Evolutionary conservation across 2,329 filamentous ascomycete species (phyloP).

Genomic region (Paraphoma chrysanthemicola): DNA sequence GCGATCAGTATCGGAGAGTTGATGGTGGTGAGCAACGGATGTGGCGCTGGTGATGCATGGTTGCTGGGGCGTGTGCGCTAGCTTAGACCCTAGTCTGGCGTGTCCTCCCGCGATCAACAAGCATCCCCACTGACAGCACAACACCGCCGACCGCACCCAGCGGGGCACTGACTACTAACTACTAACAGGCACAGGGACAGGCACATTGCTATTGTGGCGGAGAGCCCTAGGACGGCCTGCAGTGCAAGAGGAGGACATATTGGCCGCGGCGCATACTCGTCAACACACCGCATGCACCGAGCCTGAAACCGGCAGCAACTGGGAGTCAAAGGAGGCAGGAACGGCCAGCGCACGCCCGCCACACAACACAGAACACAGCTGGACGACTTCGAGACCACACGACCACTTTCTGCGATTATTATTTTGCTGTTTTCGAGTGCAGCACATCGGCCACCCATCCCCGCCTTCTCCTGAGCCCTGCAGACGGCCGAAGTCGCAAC

Average conservation of each 20-base stretch:
- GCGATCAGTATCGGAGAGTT: not conserved
- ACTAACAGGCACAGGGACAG: constrained; percentile 42
- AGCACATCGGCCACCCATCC: constrained; percentile 15
- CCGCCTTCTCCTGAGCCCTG: constrained; percentile 34
- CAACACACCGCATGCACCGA: constrained; percentile 25
- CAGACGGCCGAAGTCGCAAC: constrained; percentile 18
- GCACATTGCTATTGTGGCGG: constrained; percentile 14
- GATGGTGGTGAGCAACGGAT: not conserved
- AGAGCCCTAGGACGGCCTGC: constrained; percentile 7
- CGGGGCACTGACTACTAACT: constrained; percentile 43
- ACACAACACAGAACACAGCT: too few relatives aligned
- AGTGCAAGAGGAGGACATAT: constrained; percentile 21
- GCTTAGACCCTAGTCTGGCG: not conserved
- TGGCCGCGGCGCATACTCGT: constrained; percentile 33
- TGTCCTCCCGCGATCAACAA: constrained; percentile 24
- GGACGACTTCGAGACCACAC: too few relatives aligned
- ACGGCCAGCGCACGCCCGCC: constrained; percentile 18
- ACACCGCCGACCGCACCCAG: constrained; percentile 29
- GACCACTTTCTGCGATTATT: not conserved
- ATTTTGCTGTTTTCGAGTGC: constrained; percentile 12
- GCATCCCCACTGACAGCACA: constrained; percentile 28
- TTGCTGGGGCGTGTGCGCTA: not conserved
- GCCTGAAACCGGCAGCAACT: constrained; percentile 35
- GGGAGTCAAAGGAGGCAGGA: constrained; percentile 22
- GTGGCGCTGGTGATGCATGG: not conserved